Base-by-base conservation (phyloP, 345 rosid genomes). In the Arabidopsis suecica region DNA sequence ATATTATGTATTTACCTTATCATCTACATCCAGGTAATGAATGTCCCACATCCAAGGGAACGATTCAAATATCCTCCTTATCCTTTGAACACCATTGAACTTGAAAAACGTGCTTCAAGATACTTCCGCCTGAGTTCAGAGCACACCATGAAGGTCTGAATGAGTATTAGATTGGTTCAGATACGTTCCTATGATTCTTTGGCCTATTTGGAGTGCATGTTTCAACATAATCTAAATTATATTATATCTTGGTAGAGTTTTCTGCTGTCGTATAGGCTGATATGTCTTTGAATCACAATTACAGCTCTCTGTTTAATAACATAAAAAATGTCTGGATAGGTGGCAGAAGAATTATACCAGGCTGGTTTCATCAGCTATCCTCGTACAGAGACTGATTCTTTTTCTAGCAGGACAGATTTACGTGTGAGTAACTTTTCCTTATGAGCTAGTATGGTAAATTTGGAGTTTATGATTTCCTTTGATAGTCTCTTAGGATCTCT, bases 361-460 rank as follows among this genome's bases (percentile, higher is more conserved):
- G 82, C 99, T 78, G 97, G 99, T 80, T 89, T 88, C 81, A 90
- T 92, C 60, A 92, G 99, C 84, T 95, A 95, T 87, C 99, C 99
- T 67, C 97, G 99, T 73, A 95, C 99, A 30, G 99, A 95, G 86
- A 95, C 97, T 12, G 97, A 95, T 75, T 16, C 80, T 82, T 95
- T 95, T 82, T 92, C 97, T 58, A 78, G 83, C 71, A 82, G 95
- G 85, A 91, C 97, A 71, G 89, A 95, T 82, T 83, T 95, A 85
- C 96, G 85, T 78, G 97, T 95, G 65, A 83, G 98, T 86, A 82
- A 77, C 81, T 74, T 75, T 74, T 50, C 68, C 61, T 76, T 71
- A 64, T 66, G 20, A 65, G 51, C 60, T 37, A 61, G 25, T 38
- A 64, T 28, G 20, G 23, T 49, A 32, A 48, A 22, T 77, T 58